phyloP scores from a whole-genome alignment of 495 filamentous ascomycete genomes.

The Aspergillus biplanus region DNA sequence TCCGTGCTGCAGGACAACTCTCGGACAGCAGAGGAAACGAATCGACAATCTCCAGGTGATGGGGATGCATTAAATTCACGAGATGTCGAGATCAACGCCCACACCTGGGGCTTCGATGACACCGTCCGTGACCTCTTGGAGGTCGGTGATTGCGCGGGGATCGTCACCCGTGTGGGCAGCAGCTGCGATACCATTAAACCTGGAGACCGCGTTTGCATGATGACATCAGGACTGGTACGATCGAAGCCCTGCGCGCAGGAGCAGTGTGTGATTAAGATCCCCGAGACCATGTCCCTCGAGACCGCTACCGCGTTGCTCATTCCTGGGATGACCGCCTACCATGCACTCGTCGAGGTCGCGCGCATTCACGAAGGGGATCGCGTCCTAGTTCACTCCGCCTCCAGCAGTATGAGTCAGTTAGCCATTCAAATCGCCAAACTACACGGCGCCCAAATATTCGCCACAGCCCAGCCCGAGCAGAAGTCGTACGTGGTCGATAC shows the following conservation, averaged over 20 bases:
- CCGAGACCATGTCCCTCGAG: conserved; percentile 20
- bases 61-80: background rate
- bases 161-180: conserved; percentile 35
- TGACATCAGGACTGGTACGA: background rate
- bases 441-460: conserved; percentile 57
- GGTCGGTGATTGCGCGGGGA: conserved; percentile 36
- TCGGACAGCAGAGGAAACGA: background rate
- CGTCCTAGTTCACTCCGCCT: conserved; percentile 34
- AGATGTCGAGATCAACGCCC: conserved; percentile 15
- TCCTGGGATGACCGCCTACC: conserved; percentile 27
- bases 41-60: background rate
- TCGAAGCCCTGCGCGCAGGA: background rate
- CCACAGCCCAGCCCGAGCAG: conserved; percentile 45
- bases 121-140: background rate
- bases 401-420: conserved; percentile 52
- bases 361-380: conserved; percentile 26
- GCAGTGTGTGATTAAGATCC: conserved; percentile 7
- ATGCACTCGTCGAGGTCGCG: conserved; percentile 28
- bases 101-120: conserved; percentile 5
- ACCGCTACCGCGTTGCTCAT: conserved; percentile 22
- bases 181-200: conserved; percentile 11
- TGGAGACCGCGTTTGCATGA: conserved; percentile 29
- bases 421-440: conserved; percentile 56
- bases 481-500: conserved; percentile 6
- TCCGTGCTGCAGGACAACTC: background rate